phyloP scores from a whole-genome alignment of 2,329 filamentous ascomycete genomes.

The Calonectria pseudoreteaudii region DNA sequence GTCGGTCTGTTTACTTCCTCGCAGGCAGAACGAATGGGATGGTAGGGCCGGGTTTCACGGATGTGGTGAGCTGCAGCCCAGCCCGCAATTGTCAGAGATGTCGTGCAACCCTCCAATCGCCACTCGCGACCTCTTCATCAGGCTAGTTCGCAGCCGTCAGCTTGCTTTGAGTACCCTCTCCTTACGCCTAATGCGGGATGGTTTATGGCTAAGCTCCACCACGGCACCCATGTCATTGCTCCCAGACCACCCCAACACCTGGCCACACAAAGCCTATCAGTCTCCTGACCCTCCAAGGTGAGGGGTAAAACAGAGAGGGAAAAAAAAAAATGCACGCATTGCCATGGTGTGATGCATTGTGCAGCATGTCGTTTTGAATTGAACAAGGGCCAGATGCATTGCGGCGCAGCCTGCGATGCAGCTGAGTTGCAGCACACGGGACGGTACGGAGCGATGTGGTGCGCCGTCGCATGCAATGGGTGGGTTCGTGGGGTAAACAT shows the following conservation, averaged over 20 bases:
- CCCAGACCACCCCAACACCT: conserved; percentile 29
- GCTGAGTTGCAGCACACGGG: conserved; percentile 11
- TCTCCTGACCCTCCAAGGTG: conserved; percentile 41
- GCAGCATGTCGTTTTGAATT: conserved; percentile 44
- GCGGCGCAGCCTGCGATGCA: conserved; percentile 25
- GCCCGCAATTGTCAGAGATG: conserved; percentile 40
- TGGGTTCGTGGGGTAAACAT: conserved; percentile 35
- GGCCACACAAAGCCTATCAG: conserved; percentile 23
- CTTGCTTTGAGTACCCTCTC: conserved; percentile 31
- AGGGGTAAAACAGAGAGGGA: conserved; percentile 43
- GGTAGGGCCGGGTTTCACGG: conserved; percentile 25
- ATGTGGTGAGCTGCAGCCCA: conserved; percentile 34
- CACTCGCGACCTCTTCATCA: conserved; percentile 28
- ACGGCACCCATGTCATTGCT: conserved; percentile 35
- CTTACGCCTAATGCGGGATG: conserved; percentile 40
- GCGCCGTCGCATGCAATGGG: conserved; percentile 3
- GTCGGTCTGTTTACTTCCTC: conserved; percentile 24
- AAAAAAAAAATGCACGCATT: conserved; percentile 33
- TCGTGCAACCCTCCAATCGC: conserved; percentile 38
- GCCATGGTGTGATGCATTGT: conserved; percentile 39
- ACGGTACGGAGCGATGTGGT: conserved; percentile 13
- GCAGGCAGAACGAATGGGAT: conserved; percentile 17
- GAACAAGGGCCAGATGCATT: conserved; percentile 30
- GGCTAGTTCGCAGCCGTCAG: conserved; percentile 38
- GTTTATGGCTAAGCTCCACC: conserved; percentile 39